These are phyloP conservation scores for Lachancea fermentati DNA, from an alignment of 805 yeast species.

Conservation along the genomic window DNA sequence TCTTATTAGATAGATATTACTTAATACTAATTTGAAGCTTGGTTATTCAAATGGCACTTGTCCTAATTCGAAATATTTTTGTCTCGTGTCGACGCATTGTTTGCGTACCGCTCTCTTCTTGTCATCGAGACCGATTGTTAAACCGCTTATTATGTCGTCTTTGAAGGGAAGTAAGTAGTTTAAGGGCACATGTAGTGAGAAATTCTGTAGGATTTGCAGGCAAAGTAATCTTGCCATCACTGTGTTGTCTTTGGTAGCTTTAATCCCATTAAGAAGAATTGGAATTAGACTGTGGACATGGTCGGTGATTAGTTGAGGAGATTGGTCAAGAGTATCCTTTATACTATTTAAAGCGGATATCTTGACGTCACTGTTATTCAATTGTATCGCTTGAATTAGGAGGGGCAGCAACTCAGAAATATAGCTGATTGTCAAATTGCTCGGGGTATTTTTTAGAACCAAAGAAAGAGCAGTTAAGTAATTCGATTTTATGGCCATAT, in stretches of 20 bases:
- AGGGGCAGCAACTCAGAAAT: constrained; percentile 63
- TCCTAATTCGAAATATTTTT: constrained; percentile 57
- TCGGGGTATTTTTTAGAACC: constrained; percentile 59
- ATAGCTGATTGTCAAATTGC: constrained; percentile 57
- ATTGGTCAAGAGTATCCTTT: constrained; percentile 49
- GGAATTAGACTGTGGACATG: constrained; percentile 57
- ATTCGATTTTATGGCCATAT: constrained; percentile 38
- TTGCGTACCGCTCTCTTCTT: constrained; percentile 68
- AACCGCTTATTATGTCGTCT: constrained; percentile 40
- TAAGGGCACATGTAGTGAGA: constrained; percentile 37
- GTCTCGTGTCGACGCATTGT: constrained; percentile 74
- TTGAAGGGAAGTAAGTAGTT: constrained; percentile 48
- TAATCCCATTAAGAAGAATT: constrained; percentile 36
- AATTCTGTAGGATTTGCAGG: constrained; percentile 50
- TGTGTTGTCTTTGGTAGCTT: constrained; percentile 30
- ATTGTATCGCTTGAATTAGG: constrained; percentile 54
- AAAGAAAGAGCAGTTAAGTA: constrained; percentile 63
- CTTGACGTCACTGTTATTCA: constrained; percentile 44
- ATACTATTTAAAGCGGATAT: constrained; percentile 59
- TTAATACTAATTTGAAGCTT: constrained; percentile 1
- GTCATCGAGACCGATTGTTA: constrained; percentile 61
- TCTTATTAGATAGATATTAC: not conserved
- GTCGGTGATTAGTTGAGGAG: constrained; percentile 45
- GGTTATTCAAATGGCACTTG: constrained; percentile 34
- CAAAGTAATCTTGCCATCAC: constrained; percentile 51